Evolutionary conservation across 371 early-diverging fungal species (phyloP), one percentile per base, ranked within the genome.

Genomic region (Blyttiomyces sp.): DNA sequence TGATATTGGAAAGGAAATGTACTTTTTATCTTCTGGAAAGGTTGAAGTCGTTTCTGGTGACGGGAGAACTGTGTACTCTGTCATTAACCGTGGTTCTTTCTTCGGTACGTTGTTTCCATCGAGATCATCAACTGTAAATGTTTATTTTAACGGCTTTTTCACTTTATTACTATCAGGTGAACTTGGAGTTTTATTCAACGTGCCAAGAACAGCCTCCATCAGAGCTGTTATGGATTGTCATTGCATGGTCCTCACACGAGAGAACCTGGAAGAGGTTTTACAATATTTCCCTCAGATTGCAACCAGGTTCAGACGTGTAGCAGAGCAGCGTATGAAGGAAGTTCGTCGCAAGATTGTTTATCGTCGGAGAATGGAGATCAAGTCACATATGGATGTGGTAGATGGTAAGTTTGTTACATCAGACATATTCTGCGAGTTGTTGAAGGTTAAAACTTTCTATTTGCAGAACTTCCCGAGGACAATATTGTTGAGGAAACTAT

Each of bases 1-100:
- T 28, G 73, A 70, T 1, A 66, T 76, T 57, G 76, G 76, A 2
- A 49, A 65, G 48, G 73, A 76, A 49, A 76, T 76, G 76, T 76
- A 67, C 50, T 76, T 76, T 60, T 34, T 76, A 35, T 45, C 54
- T 0, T 59, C 61, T 24, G 76, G 76, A 17, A 63, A 53, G 30
- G 76, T 76, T 30, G 76, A 76, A 56, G 74, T 76, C 23, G 59
- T 73, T 31, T 69, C 69, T 5, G 59, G 63, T 6, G 73, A 76
- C 46, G 73, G 71, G 9, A 57, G 44, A 52, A 65, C 59, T 34
- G 55, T 54, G 34, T 76, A 73, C 52, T 59, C 68, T n/a, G 32
- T 43, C 19, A 73, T 76, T 46, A 54, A 68, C n/a, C 24, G 32
- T 39, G 73, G 73, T 9, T 70, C 73, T 6, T 76, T 76, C 54